Evolutionary conservation across 108 stramenopile species (phyloP).

Genomic region (Cyclotella atomus): DNA sequence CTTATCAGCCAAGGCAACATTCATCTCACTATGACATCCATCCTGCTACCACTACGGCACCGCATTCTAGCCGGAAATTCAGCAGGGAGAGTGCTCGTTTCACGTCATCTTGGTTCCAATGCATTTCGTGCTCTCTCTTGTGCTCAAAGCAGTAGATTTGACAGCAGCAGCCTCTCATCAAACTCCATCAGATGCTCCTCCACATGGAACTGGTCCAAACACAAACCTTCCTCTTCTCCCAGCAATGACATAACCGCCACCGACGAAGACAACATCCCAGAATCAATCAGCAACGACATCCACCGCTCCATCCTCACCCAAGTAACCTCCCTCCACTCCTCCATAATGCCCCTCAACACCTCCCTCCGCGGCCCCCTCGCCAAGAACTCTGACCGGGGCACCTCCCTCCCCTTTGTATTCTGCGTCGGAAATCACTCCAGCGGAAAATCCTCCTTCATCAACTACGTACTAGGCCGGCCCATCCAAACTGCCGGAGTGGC

Average conservation of each 20-base stretch:
- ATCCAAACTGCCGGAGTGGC: slow-evolving; percentile 99
- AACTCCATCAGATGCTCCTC: slow-evolving; percentile 21
- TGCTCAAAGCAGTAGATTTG: no score
- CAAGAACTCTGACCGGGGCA: slow-evolving; percentile 64
- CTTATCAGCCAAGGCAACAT: no score
- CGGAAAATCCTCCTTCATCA: slow-evolving; percentile 97
- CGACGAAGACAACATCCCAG: background rate
- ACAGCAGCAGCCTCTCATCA: no score
- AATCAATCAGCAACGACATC: background rate
- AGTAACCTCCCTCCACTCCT: slow-evolving; percentile 48
- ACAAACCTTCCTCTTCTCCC: background rate
- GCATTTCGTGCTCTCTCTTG: no score
- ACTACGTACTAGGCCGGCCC: slow-evolving; percentile 87
- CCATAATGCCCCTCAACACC: slow-evolving; percentile 73
- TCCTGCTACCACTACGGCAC: background rate
- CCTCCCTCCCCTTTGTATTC: slow-evolving; percentile 94
- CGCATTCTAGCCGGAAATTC: background rate
- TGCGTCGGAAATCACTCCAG: slow-evolving; percentile 96
- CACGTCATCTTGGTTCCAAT: background rate
- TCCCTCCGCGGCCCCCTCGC: slow-evolving; percentile 60
- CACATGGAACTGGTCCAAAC: slow-evolving; percentile 52
- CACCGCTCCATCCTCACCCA: slow-evolving; percentile 17
- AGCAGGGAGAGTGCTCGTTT: background rate
- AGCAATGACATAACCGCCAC: background rate
- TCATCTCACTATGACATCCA: slow-evolving; percentile 1